Evolutionary conservation across 306 rosid genomes (phyloP), one percentile per base, ranked within the genome.

Genomic region (Prunus mume): DNA sequence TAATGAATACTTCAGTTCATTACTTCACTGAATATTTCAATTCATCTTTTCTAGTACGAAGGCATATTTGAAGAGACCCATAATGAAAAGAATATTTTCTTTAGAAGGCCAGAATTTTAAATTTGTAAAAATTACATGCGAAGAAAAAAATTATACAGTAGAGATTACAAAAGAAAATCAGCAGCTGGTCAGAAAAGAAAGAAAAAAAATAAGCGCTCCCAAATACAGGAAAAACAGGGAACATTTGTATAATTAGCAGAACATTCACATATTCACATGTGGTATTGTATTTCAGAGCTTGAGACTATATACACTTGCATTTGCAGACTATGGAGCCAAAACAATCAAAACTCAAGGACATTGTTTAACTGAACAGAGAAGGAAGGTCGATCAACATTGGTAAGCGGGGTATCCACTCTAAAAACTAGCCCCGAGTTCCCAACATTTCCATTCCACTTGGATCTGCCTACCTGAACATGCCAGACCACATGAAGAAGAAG

Each of bases 361-460:
- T 91, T 89, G 77, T 94, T 91, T 84, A 94, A 66, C 82, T 94
- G 98, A 80, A 94, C 80, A 17, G 97, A 91, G 73, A 85, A 90
- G 54, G 92, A 94, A 71, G 97, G 91, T 54, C 89, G 89, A 54
- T 95, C 93, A n/a, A 87, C 83, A 67, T 73, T 80, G 65, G 86
- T 70, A 52, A 94, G 95, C 0, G 98, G 98, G 20, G 94, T 55
- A 79, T 94, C 97, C 55, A 84, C 90, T 82, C 97, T 87, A 22
- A 91, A 71, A 68, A 91, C 96, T 20, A 94, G 54, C 62, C 98
- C 98, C 1, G 97, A 88, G 73, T 80, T 87, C 63, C 99, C 99
- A 13, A 95, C 90, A 77, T 95, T 95, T 57, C 99, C 99, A 69
- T 91, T 92, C 99, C 99, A 95, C 80, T 95, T 95, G 58, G 99